Base-by-base conservation (phyloP, 2,329 filamentous ascomycete genomes). In the Ophiocordyceps unilateralis region DNA sequence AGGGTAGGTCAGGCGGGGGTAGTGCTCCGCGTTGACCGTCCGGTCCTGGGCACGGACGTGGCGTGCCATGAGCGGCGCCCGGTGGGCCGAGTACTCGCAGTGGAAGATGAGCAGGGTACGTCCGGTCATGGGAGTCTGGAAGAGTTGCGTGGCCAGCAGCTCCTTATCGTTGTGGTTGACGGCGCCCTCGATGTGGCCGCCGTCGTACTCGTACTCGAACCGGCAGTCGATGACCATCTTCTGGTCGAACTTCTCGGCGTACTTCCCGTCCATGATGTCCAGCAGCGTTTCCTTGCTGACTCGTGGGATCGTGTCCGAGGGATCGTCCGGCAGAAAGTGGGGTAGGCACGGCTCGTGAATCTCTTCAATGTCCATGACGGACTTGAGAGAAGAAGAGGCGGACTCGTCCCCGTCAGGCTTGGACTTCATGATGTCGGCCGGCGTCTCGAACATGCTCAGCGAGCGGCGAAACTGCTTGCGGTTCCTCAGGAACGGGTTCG, bases 131-230 rank as follows among this genome's bases (percentile, higher is more conserved):
- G 72, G 70, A 20, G 67, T 70, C 44, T 76, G 65, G 60, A 98
- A 94, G 41, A 98, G 74, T 51, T 88, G 78, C 44, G 70, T 69
- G 9, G 86, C 78, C 45, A 98, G 70, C 47, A 83, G 66, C 55
- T 98, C 89, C 64, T 95, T 95, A 66, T 95, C 86, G 63, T 94
- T 96, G 68, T 87, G 91, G 68, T 98, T 98, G 64, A 94, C 70
- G 38, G 91, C 91, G 17, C 83, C 83, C 51, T 87, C 76, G 56
- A 98, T 95, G 60, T 98, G 91, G 28, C 91, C 91, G 44, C 91
- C 91, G 15, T 94, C 82, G 58, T 93, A 98, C 64, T 98, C 91
- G 61, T 98, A 98, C 69, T 98, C 91, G 58, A 98, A 98, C 19
- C 91, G 83, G 61, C 91, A 98, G 62, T 98, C 91, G 54, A 98